Percentiles rank a stretch among this genome's conserved stretches.
Conservation (phyloP, 2,329 filamentous ascomycete genomes). For the Exserohilum rostratum region DNA sequence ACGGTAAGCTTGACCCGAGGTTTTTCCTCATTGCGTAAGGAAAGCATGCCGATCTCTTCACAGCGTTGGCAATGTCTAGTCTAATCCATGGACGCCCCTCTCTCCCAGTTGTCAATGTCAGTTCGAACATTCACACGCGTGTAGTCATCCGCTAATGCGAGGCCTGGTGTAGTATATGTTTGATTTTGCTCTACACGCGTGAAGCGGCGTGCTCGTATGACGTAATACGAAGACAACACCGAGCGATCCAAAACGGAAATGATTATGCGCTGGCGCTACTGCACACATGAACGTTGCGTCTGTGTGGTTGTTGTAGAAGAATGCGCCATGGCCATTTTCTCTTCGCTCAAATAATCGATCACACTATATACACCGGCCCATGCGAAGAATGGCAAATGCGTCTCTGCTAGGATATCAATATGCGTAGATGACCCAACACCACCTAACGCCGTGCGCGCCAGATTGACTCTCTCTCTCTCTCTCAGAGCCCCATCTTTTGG, state of each 20-base stretch:
- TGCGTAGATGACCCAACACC: slow-evolving; percentile 2
- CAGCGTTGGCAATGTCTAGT: background rate
- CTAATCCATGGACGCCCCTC: too few relatives aligned
- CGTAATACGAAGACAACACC: background rate
- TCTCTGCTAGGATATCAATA: slow-evolving; percentile 19
- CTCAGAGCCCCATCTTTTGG: background rate
- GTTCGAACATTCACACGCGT: too few relatives aligned
- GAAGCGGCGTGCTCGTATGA: background rate
- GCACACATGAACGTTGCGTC: too few relatives aligned
- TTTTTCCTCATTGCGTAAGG: background rate
- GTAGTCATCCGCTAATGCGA: too few relatives aligned
- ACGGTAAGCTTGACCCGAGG: slow-evolving; percentile 13
- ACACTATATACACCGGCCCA: slow-evolving; percentile 11
- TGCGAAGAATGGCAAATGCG: background rate
- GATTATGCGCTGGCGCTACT: background rate
- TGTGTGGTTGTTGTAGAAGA: background rate
- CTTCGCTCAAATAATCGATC: background rate
- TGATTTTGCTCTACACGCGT: background rate
- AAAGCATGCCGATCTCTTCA: slow-evolving; percentile 5
- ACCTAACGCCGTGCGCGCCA: slow-evolving; percentile 14
- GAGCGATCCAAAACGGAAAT: background rate
- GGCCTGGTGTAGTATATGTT: too few relatives aligned
- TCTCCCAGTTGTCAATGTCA: background rate
- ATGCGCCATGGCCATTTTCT: background rate
- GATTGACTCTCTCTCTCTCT: background rate